phyloP scores from a whole-genome alignment of 2,329 filamentous ascomycete species.

The Ascochyta pisi region DNA sequence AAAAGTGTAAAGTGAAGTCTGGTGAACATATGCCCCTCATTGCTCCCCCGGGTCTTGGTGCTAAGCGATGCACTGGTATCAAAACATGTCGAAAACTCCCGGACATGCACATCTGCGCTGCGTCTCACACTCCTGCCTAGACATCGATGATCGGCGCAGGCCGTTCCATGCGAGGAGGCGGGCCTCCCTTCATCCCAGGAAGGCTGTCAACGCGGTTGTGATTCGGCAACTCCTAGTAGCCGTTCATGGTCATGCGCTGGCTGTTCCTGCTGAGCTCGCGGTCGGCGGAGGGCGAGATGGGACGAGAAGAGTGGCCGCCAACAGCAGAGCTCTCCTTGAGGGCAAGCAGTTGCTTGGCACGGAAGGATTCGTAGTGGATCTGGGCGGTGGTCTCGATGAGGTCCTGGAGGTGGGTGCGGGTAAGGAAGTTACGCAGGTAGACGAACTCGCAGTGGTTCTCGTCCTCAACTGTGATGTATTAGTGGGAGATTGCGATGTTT shows the following conservation, averaged over 20 bases:
- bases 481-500: conserved; percentile 3
- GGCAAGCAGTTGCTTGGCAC: conserved; percentile 96
- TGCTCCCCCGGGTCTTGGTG: conserved; percentile 32
- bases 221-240: conserved; percentile 71
- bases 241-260: conserved; percentile 98
- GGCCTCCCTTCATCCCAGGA: conserved; percentile 31
- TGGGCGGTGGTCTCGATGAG: conserved; percentile 99
- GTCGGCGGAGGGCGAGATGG: conserved; percentile 94
- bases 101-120: conserved; percentile 11
- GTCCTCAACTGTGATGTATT: conserved; percentile 73
- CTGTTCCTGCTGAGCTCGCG: conserved; percentile 96
- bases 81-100: conserved; percentile 36
- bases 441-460: conserved; percentile 99
- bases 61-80: conserved; percentile 50
- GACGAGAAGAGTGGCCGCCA: conserved; percentile 78
- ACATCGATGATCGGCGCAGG: conserved; percentile 36
- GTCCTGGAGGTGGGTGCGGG: conserved; percentile 96
- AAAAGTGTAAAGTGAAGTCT: conserved; percentile 33
- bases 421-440: conserved; percentile 97
- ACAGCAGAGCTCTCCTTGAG: conserved; percentile 97
- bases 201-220: conserved; percentile 43
- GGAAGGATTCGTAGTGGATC: conserved; percentile 99
- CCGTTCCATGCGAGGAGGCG: conserved; percentile 32
- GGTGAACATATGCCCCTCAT: conserved; percentile 34
- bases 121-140: conserved; percentile 12